Evolutionary conservation across 805 yeast genomes (phyloP), one percentile per base, ranked within the genome.

Genomic region (Schwanniomyces polymorphus): DNA sequence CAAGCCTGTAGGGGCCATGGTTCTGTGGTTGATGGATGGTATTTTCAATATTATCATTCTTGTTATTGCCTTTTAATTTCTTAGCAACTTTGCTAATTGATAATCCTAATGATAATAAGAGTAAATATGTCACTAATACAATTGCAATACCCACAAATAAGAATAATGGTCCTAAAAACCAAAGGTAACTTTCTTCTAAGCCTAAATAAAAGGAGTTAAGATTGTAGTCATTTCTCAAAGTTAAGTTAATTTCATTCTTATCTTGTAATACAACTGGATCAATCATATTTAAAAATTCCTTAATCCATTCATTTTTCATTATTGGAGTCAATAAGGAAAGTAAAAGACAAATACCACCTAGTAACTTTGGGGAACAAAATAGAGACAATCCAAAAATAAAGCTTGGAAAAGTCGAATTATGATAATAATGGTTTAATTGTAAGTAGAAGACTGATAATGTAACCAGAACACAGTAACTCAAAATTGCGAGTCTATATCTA

Each of bases 401-500:
- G 38, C 53, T 61, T 2, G 74, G 75, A 41, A 60, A 70, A 37
- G 56, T 61, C 7, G 56, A 56, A 3, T 58, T 53, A 28, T 65
- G 50, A 44, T 70, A 59, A 57, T 74, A 85, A 16, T 58, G 54
- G 29, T 56, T 56, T 43, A 86, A 69, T 61, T 91, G 97, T 17
- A 81, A 56, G 2, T 79, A 56, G 39, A 86, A 53, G 0, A 79
- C 77, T 14, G 81, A 47, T 0, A 81, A 64, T 1, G 84, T 75
- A 14, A 87, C 69, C 34, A 82, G 80, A 1, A 85, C 71, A 3
- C 96, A 91, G 45, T 87, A 76, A 1, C 91, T 76, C 4, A 88
- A 85, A 35, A 86, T 69, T 1, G 88, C 81, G 11, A 92, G 75
- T 57, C 99, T 76, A 64, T 87, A 92, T 46, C 96, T 74, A 54